These are phyloP conservation scores for Bocquillonia castaneifolia DNA, from an alignment of 441 rosid species.

Conservation along the genomic window DNA sequence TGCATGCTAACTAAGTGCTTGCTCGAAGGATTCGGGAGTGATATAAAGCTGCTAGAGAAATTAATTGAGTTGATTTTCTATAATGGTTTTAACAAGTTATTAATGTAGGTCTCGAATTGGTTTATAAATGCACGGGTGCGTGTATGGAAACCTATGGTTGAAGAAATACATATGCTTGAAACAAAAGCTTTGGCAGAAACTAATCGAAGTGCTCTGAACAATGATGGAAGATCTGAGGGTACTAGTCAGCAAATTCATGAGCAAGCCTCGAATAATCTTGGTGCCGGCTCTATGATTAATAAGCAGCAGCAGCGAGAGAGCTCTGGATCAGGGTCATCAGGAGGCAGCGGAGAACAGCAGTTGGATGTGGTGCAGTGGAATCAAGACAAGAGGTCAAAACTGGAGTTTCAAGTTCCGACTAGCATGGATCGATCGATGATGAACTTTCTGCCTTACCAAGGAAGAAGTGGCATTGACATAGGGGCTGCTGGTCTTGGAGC, in stretches of 20 bases:
- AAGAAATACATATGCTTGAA: constrained; percentile 56
- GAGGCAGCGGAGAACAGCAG: constrained; percentile 22
- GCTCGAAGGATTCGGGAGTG: neutral
- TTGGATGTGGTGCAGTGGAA: constrained; percentile 29
- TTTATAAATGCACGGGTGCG: constrained; percentile 66
- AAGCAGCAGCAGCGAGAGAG: constrained; percentile 29
- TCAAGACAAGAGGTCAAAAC: constrained; percentile 43
- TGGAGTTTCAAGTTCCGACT: constrained; percentile 33
- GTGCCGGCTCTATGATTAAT: constrained; percentile 18
- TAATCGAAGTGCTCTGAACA: constrained; percentile 21
- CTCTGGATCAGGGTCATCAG: constrained; percentile 21
- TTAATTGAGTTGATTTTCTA: too few species aligned
- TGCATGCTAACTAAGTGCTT: neutral
- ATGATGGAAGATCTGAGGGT: constrained; percentile 27
- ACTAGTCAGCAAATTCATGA: constrained; percentile 23
- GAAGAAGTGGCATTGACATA: constrained; percentile 33
- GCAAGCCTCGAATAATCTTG: constrained; percentile 21
- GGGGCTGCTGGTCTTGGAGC: constrained; percentile 36
- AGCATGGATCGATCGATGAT: constrained; percentile 37
- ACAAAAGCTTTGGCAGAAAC: constrained; percentile 41
- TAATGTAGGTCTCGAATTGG: constrained; percentile 56
- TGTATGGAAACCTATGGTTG: constrained; percentile 65
- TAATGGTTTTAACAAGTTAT: neutral
- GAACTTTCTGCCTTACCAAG: constrained; percentile 40
- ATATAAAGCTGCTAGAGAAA: neutral